These are phyloP conservation scores for Moricandia arvensis DNA, from an alignment of 345 rosid species.

Conservation along the genomic window DNA sequence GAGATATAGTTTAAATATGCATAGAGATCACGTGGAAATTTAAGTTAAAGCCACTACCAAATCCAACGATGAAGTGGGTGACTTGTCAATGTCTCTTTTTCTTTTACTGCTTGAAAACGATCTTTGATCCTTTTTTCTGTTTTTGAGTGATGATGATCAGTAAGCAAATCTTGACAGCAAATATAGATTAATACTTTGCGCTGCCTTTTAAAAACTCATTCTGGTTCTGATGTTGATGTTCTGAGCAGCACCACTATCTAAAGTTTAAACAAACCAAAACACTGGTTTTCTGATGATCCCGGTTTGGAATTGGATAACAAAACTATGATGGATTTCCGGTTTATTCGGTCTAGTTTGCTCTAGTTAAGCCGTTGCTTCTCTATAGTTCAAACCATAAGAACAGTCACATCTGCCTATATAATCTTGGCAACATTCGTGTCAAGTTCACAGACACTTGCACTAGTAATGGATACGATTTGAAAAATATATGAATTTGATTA, in stretches of 20 bases:
- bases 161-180: constrained; percentile 28
- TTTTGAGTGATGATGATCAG: constrained; percentile 36
- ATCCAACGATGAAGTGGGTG: constrained; percentile 22
- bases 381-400: background rate
- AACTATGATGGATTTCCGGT: background rate
- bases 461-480: background rate
- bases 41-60: constrained; percentile 16
- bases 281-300: constrained; percentile 2
- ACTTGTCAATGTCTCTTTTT: constrained; percentile 26
- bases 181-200: constrained; percentile 9
- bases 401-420: background rate
- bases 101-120: constrained; percentile 26
- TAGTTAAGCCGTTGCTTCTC: background rate
- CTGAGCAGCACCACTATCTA: constrained; percentile 1
- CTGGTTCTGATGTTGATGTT: constrained; percentile 27
- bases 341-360: background rate
- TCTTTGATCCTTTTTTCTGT: constrained; percentile 8
- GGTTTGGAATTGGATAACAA: background rate
- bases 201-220: background rate
- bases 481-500: constrained; percentile 21
- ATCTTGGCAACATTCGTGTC: background rate
- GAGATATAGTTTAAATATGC: constrained; percentile 12
- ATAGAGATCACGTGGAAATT: constrained; percentile 29
- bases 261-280: background rate
- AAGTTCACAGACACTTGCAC: background rate